Conservation (phyloP, 345 rosid species). For the Isatis tinctoria region DNA sequence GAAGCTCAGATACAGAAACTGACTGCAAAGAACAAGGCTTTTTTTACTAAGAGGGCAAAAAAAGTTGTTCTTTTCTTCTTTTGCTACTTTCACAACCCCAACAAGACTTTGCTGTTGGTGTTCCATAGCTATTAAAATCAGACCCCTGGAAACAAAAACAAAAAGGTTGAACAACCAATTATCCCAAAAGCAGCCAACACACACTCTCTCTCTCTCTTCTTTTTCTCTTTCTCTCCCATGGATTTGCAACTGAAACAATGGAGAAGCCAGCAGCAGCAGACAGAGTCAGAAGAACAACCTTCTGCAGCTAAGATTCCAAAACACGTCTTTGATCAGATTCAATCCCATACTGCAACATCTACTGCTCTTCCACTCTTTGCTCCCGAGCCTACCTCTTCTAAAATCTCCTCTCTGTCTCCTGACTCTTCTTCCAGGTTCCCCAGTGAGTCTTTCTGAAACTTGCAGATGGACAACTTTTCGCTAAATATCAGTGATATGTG, state of each 20-base stretch:
- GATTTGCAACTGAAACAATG: constrained; percentile 95
- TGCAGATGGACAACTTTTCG: not conserved
- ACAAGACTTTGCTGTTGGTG: constrained; percentile 19
- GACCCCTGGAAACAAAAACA: not conserved
- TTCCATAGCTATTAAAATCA: constrained; percentile 10
- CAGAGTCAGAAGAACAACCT: constrained; percentile 57
- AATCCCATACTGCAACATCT: constrained; percentile 38
- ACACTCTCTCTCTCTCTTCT: constrained; percentile 7
- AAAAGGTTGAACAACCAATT: not conserved
- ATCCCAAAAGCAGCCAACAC: constrained; percentile 28
- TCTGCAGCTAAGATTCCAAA: constrained; percentile 70
- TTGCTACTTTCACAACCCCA: constrained; percentile 36
- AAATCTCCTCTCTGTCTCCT: constrained; percentile 43
- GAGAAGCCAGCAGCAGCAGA: constrained; percentile 52
- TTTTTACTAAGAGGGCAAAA: not conserved
- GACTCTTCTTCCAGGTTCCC: constrained; percentile 50
- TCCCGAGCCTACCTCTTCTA: constrained; percentile 51
- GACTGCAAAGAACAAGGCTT: constrained; percentile 33
- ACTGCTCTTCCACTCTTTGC: constrained; percentile 80
- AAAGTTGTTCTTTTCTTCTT: constrained; percentile 18
- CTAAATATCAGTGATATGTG: not conserved
- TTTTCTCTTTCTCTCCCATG: constrained; percentile 45
- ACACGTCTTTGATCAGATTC: constrained; percentile 50
- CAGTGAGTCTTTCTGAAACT: constrained; percentile 36
- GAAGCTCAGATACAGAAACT: constrained; percentile 37